Evolutionary conservation across 345 rosid genomes (phyloP).

Genomic region (Hevea brasiliensis): DNA sequence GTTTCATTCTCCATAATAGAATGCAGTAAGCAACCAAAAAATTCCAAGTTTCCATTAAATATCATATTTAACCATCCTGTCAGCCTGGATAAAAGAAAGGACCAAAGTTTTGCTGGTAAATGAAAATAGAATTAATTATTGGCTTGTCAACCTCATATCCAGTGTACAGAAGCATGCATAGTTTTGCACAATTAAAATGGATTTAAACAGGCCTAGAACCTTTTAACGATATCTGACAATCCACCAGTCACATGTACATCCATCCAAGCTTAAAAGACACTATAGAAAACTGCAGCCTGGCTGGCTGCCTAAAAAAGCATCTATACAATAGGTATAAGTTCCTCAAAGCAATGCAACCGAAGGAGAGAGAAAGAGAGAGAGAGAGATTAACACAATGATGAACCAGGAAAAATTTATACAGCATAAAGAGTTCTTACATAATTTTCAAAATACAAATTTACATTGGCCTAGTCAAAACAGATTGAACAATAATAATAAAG

Average conservation of each 20-base stretch:
- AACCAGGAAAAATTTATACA: conserved; percentile 12
- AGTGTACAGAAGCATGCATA: too few relatives aligned
- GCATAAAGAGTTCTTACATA: conserved; percentile 28
- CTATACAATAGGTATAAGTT: too few relatives aligned
- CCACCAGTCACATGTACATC: too few relatives aligned
- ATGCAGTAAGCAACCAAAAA: background rate
- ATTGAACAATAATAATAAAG: conserved; percentile 26
- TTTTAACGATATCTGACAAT: too few relatives aligned
- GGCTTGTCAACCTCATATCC: too few relatives aligned
- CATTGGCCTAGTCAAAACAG: conserved; percentile 24
- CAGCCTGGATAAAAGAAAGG: background rate
- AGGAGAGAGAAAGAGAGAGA: background rate
- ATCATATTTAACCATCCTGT: background rate
- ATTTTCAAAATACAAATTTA: conserved; percentile 25
- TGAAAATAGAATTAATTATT: too few relatives aligned
- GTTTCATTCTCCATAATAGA: too few relatives aligned
- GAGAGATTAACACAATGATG: conserved; percentile 11
- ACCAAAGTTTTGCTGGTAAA: background rate
- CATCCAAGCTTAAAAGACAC: too few relatives aligned
- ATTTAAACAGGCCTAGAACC: too few relatives aligned
- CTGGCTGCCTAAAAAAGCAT: background rate
- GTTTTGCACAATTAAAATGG: too few relatives aligned
- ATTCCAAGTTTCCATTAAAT: background rate
- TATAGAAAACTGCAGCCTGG: background rate
- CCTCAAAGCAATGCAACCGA: background rate